These are phyloP conservation scores for Rosellinia necatrix DNA, from an alignment of 2,329 filamentous ascomycete species.

Conservation along the genomic window DNA sequence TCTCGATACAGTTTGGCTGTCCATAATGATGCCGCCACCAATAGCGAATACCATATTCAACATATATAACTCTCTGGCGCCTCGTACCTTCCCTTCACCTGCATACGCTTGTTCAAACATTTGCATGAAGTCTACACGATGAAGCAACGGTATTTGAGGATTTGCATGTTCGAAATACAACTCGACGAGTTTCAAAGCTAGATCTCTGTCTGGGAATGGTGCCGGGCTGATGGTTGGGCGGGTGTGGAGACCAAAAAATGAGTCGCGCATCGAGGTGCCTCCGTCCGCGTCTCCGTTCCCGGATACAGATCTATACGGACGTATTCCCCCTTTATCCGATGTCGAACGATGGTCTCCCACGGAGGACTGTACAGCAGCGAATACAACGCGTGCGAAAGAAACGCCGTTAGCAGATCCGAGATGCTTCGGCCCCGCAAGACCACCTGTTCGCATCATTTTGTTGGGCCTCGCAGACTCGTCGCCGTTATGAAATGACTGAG, in stretches of 20 bases:
- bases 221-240: conserved; percentile 86
- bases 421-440: conserved; percentile 77
- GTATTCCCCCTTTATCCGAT: conserved; percentile 67
- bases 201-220: conserved; percentile 76
- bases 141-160: conserved; percentile 91
- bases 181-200: conserved; percentile 73
- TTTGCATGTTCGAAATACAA: conserved; percentile 97
- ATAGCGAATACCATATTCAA: conserved; percentile 98
- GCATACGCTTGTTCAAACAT: conserved; percentile 84
- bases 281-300: conserved; percentile 52
- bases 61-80: conserved; percentile 85
- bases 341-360: conserved; percentile 67
- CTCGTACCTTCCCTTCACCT: conserved; percentile 67
- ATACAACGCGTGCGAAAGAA: conserved; percentile 91
- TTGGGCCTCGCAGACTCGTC: conserved; percentile 61
- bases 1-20: conserved; percentile 54
- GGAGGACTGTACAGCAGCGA: conserved; percentile 83
- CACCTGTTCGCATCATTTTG: conserved; percentile 38
- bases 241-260: conserved; percentile 94
- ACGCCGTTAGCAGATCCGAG: conserved; percentile 87
- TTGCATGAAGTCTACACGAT: conserved; percentile 86
- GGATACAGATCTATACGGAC: conserved; percentile 60
- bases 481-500: conserved; percentile 41
- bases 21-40: conserved; percentile 87
- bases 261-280: conserved; percentile 87